Evolutionary conservation across 768 basidiomycete genomes (phyloP), one percentile per base, ranked within the genome.

Genomic region (Astraeus odoratus): DNA sequence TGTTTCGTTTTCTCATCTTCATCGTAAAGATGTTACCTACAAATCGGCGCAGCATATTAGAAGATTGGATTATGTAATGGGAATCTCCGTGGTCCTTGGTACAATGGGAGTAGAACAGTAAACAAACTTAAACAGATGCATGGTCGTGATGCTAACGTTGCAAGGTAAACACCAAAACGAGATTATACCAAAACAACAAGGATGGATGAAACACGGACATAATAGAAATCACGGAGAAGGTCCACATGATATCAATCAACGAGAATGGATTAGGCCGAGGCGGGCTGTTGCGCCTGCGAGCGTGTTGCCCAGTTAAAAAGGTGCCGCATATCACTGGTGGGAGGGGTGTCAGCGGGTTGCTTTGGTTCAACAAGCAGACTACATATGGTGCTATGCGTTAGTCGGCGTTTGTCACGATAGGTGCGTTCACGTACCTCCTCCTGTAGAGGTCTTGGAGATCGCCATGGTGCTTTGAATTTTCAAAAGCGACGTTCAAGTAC

Each of bases 401-500:
- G 34, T 34, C 40, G 27, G 5, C 47, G 44, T 20, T 27, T 35
- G n/a, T 36, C 20, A 36, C 5, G 30, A 25, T 16, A 15, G n/a
- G 3, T 12, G 8, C 24, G 39, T 23, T 26, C 15, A 20, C 77
- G 30, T 54, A 86, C 87, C 87, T 90, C 57, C 89, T 78, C 51
- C 88, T 80, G 56, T 92, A 91, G 26, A 92, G 70, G 59, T 90
- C 89, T 56, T 89, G 81, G 42, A 89, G 68, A 62, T 90, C 88
- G n/a, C 85, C 86, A 34, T 82, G 83, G 43, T 80, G 76, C 57
- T 76, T 79, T 2, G 86, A 75, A 48, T 78, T 81, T 56, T 87
- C 82, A 51, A 93, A 89, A 23, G 80, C 80, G 31, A 76, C 70
- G 34, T 74, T 76, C 25, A 94, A 69, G 59, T 82, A 93, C 42